phyloP scores from a whole-genome alignment of 345 rosid species.

The Linum tenue region DNA sequence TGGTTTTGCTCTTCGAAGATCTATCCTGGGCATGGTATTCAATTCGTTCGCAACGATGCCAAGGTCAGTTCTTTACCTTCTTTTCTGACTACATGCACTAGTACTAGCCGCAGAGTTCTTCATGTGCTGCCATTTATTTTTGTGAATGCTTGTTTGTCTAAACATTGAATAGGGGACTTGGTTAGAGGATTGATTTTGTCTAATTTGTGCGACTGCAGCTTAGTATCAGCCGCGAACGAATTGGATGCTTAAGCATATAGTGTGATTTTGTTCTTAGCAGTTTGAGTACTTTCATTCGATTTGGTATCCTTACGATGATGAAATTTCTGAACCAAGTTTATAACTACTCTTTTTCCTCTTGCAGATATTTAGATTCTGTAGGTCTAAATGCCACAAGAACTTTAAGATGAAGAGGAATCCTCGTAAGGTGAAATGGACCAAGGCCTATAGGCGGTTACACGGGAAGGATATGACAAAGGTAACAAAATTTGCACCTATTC shows the following conservation, averaged over 20 bases:
- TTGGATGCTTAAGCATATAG: no score
- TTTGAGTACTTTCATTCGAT: no score
- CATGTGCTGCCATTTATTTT: neutral
- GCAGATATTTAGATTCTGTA: conserved; percentile 82
- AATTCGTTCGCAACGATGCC: conserved; percentile 80
- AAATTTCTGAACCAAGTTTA: neutral
- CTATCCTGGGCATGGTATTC: conserved; percentile 86
- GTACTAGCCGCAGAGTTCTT: neutral
- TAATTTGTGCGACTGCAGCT: no score
- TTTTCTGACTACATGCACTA: neutral
- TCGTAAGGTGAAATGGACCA: conserved; percentile 92
- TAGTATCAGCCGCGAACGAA: no score
- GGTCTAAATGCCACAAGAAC: conserved; percentile 88
- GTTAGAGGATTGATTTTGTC: no score
- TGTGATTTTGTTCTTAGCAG: no score
- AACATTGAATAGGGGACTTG: no score
- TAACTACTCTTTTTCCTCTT: conserved; percentile 1
- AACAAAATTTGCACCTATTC: neutral
- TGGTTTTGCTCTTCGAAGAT: conserved; percentile 93
- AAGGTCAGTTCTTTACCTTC: conserved; percentile 31
- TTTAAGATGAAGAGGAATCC: conserved; percentile 99
- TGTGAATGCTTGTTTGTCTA: no score
- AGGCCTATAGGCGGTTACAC: conserved; percentile 68
- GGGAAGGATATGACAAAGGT: conserved; percentile 99
- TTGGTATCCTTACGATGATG: no score